Conservation (phyloP, 129 eudicot genomes). For the Flaveria trinervia region DNA sequence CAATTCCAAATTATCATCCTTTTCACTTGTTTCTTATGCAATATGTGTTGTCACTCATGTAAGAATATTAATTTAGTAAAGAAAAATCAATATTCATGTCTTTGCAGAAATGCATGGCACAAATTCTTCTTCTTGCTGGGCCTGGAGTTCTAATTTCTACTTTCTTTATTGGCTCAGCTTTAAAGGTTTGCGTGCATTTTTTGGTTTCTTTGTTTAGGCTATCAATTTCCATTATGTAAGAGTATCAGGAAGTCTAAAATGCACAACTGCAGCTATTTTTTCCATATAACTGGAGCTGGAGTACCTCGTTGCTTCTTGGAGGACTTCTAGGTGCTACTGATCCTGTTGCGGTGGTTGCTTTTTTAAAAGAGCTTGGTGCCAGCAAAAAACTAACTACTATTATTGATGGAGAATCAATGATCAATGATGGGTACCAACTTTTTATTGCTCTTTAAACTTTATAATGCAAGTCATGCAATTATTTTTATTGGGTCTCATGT, state of each 20-base stretch:
- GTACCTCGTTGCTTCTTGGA: constrained; percentile 88
- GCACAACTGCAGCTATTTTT: constrained; percentile 53
- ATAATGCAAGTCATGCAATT: not conserved
- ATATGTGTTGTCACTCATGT: constrained; percentile 6
- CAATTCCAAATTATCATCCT: not conserved
- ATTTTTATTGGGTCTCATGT: constrained; percentile 1
- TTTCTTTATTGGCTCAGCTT: constrained; percentile 68
- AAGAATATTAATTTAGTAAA: not conserved
- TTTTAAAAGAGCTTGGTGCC: constrained; percentile 94
- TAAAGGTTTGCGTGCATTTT: constrained; percentile 56
- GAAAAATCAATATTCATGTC: not conserved
- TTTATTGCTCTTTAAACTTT: not conserved
- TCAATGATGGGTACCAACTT: constrained; percentile 84
- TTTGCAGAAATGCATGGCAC: constrained; percentile 77
- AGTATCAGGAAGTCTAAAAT: not conserved
- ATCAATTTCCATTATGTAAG: not conserved
- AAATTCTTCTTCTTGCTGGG: constrained; percentile 94
- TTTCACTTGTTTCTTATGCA: not conserved
- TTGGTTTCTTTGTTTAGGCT: not conserved
- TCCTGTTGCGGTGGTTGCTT: constrained; percentile 94
- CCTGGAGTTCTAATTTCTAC: constrained; percentile 95
- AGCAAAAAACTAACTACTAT: constrained; percentile 94
- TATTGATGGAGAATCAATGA: constrained; percentile 93
- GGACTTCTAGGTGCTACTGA: constrained; percentile 98
- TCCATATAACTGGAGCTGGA: constrained; percentile 95